Base-by-base conservation (phyloP, 352 stramenopile species). In the Phytophthora constricta region DNA sequence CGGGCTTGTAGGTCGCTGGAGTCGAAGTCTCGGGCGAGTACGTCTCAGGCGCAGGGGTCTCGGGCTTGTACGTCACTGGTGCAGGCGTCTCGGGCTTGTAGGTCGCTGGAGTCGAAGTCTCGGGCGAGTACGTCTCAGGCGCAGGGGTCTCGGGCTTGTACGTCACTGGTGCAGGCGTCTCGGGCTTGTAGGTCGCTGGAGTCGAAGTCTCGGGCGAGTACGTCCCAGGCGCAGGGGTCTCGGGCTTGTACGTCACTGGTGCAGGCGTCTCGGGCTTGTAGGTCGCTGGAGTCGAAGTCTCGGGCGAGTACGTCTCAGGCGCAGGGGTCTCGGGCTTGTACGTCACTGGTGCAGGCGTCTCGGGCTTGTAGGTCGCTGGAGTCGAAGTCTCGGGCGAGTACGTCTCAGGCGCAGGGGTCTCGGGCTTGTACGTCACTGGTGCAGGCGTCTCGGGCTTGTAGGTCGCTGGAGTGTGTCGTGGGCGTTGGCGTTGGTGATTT, bases 401-500 rank as follows among this genome's bases (percentile, higher is more conserved):
- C 10, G 34, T 39, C 31, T n/a, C n/a, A n/a, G n/a, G n/a, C n/a
- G n/a, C n/a, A n/a, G n/a, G n/a, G n/a, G n/a, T n/a, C n/a, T n/a
- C n/a, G n/a, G 31, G 31, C 31, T 39, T 39, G 31, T 39, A 13
- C 34, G 34, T 42, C 11, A 19, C 14, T 16, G 34, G 34, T 19
- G 34, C 34, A 19, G 34, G 34, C 3, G 34, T 42, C 34, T 42
- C 34, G n/a, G 34, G 34, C 25, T 9, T 17, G 26, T 61, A 53
- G 9, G 54, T 61, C 17, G 27, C 17, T 8, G 56, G 56, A n/a
- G n/a, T n/a, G 41, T 47, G 13, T 47, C 41, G 11, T 11, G 41
- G 41, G n/a, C 5, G 43, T 62, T 25, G 55, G 5, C 31, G 14
- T 33, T 47, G 49, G 57, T 43, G 46, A 31, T 9, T 57, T 37